Evolutionary conservation across 108 stramenopile genomes (phyloP).

Genomic region (Stephanodiscus minutulus): DNA sequence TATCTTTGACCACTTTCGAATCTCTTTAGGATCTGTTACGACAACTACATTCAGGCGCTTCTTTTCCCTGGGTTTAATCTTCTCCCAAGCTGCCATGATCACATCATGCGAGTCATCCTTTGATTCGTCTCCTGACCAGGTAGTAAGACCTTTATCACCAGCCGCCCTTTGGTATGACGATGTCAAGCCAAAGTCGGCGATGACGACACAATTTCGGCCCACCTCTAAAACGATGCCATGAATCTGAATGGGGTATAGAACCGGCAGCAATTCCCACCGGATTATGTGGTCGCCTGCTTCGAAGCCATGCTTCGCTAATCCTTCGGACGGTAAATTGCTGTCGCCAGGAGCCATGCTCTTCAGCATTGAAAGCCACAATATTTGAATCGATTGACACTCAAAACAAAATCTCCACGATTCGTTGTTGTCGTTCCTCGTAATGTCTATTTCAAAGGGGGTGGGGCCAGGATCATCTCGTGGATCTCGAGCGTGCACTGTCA

Average conservation of each 20-base stretch:
- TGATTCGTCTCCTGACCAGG: conserved; percentile 23
- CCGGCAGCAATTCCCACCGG: conserved; percentile 60
- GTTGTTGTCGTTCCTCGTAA: conserved; percentile 38
- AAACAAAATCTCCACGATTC: conserved; percentile 60
- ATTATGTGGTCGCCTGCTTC: conserved; percentile 59
- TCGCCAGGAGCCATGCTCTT: conserved; percentile 14
- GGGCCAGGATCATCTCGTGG: conserved; percentile 36
- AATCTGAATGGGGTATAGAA: conserved; percentile 58
- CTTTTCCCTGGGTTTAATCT: conserved; percentile 54
- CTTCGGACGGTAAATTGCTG: conserved; percentile 8
- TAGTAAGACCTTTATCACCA: conserved; percentile 23
- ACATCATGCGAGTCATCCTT: conserved; percentile 42
- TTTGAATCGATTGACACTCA: conserved; percentile 33
- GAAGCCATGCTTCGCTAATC: conserved; percentile 51
- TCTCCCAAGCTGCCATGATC: conserved; percentile 48
- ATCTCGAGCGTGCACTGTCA: conserved; percentile 29
- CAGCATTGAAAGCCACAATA: conserved; percentile 35
- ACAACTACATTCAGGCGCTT: conserved; percentile 54
- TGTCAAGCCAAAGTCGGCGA: conserved; percentile 53
- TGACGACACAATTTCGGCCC: conserved; percentile 41
- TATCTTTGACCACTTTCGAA: conserved; percentile 54
- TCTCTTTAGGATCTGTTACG: conserved; percentile 53
- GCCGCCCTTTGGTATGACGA: conserved; percentile 28
- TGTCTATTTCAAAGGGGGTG: conserved; percentile 50
- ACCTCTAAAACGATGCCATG: conserved; percentile 55